These are phyloP conservation scores for Rutidosis leptorrhynchoides DNA, from an alignment of 129 eudicot genomes.

Conservation along the genomic window DNA sequence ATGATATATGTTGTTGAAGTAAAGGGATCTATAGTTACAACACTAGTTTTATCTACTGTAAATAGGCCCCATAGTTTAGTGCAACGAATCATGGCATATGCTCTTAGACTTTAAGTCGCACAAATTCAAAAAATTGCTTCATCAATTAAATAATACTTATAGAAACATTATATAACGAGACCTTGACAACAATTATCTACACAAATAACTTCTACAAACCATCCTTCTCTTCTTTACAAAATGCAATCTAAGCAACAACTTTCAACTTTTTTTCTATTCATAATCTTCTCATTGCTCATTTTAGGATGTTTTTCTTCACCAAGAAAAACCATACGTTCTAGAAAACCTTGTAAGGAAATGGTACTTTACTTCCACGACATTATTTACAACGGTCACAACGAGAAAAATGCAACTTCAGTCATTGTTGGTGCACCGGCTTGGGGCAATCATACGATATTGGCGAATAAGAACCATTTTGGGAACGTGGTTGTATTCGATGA, in stretches of 20 bases:
- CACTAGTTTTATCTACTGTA: neutral
- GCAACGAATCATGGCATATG: constrained; percentile 35
- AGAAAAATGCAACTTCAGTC: constrained; percentile 60
- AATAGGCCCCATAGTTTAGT: constrained; percentile 33
- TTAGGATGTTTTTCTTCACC: constrained; percentile 30
- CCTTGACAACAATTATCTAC: constrained; percentile 18
- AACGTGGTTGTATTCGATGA: constrained; percentile 69
- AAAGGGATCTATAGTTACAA: too few relatives aligned
- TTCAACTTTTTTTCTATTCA: constrained; percentile 12
- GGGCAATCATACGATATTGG: constrained; percentile 52
- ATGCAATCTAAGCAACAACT: constrained; percentile 29
- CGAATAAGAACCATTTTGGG: constrained; percentile 50
- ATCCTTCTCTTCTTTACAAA: constrained; percentile 1
- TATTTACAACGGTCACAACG: constrained; percentile 50
- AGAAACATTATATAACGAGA: constrained; percentile 27
- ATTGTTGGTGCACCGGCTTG: constrained; percentile 63
- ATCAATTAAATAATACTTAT: neutral
- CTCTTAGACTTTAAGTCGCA: constrained; percentile 35
- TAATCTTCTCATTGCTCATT: constrained; percentile 35
- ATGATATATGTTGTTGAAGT: too few relatives aligned
- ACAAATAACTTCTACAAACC: constrained; percentile 23
- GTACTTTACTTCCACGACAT: constrained; percentile 65
- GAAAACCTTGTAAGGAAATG: constrained; percentile 50
- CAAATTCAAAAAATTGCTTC: constrained; percentile 2
- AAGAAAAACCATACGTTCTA: constrained; percentile 24